Conservation (phyloP, 192 early-diverging fungal genomes). For the Chytriomyces sp. region DNA sequence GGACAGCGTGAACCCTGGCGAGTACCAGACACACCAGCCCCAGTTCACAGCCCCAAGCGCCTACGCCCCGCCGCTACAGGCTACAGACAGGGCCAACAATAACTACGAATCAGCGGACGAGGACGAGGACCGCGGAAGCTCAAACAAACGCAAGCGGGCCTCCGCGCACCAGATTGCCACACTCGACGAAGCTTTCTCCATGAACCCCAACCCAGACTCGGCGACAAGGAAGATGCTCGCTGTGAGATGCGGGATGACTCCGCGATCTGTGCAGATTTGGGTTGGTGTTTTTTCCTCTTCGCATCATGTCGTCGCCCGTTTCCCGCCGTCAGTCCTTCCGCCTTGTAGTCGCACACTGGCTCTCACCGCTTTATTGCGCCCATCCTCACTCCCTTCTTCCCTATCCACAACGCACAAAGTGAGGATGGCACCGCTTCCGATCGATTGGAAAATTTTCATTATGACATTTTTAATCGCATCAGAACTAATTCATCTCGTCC, state of each 20-base stretch:
- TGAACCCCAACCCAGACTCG: constrained; percentile 19
- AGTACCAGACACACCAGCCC: neutral
- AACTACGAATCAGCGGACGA: neutral
- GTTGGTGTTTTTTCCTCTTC: neutral
- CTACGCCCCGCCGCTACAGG: too few relatives aligned
- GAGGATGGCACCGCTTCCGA: neutral
- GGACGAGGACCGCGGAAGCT: neutral
- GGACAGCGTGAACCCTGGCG: neutral
- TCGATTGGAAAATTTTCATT: neutral
- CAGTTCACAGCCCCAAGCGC: too few relatives aligned
- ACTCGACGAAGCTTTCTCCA: constrained; percentile 13
- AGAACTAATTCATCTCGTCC: neutral
- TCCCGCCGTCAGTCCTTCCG: too few relatives aligned
- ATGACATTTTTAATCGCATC: neutral
- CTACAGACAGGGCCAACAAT: neutral
- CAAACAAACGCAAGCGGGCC: constrained; percentile 5
- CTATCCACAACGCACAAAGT: too few relatives aligned
- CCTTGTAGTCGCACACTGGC: too few relatives aligned
- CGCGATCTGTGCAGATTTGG: constrained; percentile 20
- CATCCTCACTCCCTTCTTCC: too few relatives aligned
- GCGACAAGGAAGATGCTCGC: neutral
- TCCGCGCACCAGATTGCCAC: neutral
- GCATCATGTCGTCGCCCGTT: too few relatives aligned
- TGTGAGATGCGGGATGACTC: neutral
- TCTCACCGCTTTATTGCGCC: too few relatives aligned